Evolutionary conservation across 169 alveolate species (phyloP), one percentile per base, ranked within the genome.

Genomic region (Plasmodium cynomolgi): DNA sequence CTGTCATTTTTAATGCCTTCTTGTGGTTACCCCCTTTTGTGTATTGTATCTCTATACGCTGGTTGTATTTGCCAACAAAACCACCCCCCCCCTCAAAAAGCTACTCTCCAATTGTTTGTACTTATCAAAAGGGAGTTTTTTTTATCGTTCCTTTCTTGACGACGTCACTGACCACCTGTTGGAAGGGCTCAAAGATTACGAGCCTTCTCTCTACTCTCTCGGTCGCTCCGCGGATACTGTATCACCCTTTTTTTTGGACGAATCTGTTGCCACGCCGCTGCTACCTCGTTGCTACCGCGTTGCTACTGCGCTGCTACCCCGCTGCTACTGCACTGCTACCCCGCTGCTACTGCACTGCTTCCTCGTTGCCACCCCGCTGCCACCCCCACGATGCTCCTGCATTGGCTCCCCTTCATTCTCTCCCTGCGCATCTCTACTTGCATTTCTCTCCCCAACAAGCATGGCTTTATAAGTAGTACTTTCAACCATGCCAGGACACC

Each of bases 401-500:
- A 54, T 20, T 31, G 75, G 37, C 23, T 85, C 41, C 13, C 80
- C 33, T 75, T 85, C 20, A 17, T 68, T 15, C 81, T 85, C 44
- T 75, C 3, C 77, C 62, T 85, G 39, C 50, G 62, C 23, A 47
- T 54, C 80, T 85, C 33, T 33, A 85, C 20, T 33, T 73, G 93
- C 68, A 74, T 47, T n/a, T 85, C 85, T 2, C 37, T 74, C 9
- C 75, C 56, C 41, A 62, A 74, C n/a, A 85, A 85, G n/a, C 44
- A 85, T 50, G 93, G 85, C 29, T 68, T 33, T 41, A 37, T 88
- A 77, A 11, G 44, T 62, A 11, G 44, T 62, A 26, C 71, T 15
- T 0, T 33, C 31, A 80, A n/a, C 50, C 72, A 33, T 80, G 13
- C 83, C 26, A 79, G 72, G 68, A 20, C 11, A 79, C 0, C 17